These are phyloP conservation scores for Scutellaria barbata DNA, from an alignment of 257 asterid genomes.

Conservation along the genomic window DNA sequence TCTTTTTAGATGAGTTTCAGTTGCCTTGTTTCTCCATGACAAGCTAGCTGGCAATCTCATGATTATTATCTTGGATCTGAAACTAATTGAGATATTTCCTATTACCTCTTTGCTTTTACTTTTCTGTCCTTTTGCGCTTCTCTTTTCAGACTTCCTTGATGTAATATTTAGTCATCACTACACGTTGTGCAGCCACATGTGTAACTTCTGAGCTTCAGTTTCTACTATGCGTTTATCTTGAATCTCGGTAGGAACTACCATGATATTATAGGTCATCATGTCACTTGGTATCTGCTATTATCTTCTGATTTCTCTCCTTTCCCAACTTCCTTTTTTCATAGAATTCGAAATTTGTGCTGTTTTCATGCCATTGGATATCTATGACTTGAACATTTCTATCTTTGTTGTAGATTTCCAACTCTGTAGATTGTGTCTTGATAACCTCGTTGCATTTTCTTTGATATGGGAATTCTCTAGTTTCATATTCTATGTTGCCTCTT, in stretches of 20 bases:
- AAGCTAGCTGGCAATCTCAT: conserved; percentile 5
- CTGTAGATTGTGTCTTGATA: neutral
- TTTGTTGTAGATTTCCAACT: neutral
- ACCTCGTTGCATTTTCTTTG: conserved; percentile 5
- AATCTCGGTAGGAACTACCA: conserved; percentile 9
- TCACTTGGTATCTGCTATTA: neutral
- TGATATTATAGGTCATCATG: conserved; percentile 17
- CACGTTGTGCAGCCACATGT: neutral
- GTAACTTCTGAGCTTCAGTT: neutral
- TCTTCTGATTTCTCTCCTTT: neutral
- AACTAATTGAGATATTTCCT: conserved; percentile 7
- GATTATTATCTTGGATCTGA: conserved; percentile 11
- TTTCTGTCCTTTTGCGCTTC: neutral
- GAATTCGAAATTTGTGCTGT: conserved; percentile 10
- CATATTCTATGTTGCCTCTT: conserved; percentile 5
- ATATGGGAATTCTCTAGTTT: neutral
- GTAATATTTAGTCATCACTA: neutral
- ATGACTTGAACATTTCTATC: neutral
- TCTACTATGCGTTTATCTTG: conserved; percentile 11
- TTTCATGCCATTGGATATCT: neutral
- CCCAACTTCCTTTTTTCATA: neutral
- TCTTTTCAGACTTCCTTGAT: conserved; percentile 8
- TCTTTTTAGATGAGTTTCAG: conserved; percentile 15
- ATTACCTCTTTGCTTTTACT: neutral
- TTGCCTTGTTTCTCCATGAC: conserved; percentile 21